Evolutionary conservation across 2,329 filamentous ascomycete species (phyloP).

Genomic region (Cyanodermella asteris): DNA sequence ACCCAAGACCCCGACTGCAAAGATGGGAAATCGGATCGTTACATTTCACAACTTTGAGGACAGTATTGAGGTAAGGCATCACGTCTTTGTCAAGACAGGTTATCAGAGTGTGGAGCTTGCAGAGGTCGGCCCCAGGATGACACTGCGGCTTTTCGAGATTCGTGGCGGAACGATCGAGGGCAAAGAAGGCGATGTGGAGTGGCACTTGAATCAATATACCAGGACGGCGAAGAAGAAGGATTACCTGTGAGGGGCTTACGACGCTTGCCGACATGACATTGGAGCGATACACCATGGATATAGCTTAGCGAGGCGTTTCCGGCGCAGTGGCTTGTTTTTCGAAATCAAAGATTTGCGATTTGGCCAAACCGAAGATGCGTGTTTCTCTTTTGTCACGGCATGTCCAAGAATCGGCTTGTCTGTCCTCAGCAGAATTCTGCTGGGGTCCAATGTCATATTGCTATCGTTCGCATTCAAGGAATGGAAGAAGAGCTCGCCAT

Average conservation of each 20-base stretch:
- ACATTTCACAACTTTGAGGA: slow-evolving; percentile 86
- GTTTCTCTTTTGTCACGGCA: too few species aligned
- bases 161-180: slow-evolving; percentile 77
- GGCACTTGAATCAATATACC: slow-evolving; percentile 90
- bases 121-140: slow-evolving; percentile 86
- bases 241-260: slow-evolving; percentile 63
- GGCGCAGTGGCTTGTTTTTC: too few species aligned
- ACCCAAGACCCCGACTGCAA: slow-evolving; percentile 42
- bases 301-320: too few species aligned
- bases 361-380: too few species aligned
- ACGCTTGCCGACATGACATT: too few species aligned
- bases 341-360: too few species aligned
- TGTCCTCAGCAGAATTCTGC: too few species aligned
- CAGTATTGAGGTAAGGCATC: slow-evolving; percentile 72
- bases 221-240: slow-evolving; percentile 89
- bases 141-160: slow-evolving; percentile 91
- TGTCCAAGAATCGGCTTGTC: too few species aligned
- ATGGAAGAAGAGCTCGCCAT: too few species aligned
- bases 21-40: slow-evolving; percentile 71
- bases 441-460: too few species aligned
- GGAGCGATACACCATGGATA: too few species aligned
- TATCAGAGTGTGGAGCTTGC: slow-evolving; percentile 75
- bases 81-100: slow-evolving; percentile 83
- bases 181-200: slow-evolving; percentile 88
- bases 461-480: too few species aligned